Base-by-base conservation (phyloP, 495 filamentous ascomycete species). In the Annulohypoxylon moriforme region DNA sequence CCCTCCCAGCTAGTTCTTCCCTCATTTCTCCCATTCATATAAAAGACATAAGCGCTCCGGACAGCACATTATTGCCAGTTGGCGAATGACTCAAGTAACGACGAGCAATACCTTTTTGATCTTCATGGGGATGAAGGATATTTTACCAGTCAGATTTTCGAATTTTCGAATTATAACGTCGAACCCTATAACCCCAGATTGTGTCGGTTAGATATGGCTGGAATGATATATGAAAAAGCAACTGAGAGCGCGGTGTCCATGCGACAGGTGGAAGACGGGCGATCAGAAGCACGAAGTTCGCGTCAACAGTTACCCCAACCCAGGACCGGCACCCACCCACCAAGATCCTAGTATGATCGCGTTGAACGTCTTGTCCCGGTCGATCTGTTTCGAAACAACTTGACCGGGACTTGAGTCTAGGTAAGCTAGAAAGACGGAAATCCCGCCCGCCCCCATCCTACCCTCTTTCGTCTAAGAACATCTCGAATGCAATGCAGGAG, bases 361-460 rank as follows among this genome's bases (percentile, higher is more conserved):
- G 64, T 50, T 3, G 20, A 53, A 59, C 49, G 40, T 57, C 16
- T 47, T 33, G 44, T 56, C 53, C 64, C 64, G 60, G 69, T 34
- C 69, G 64, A 72, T 72, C 63, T 55, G 69, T 72, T 68, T 72
- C 69, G 64, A 72, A 72, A 72, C 69, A 72, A 64, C 18, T 59
- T 27, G 33, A 52, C 42, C 50, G 24, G 42, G 14, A 49, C 38
- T 40, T 50, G 1, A 31, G 5, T 57, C 52, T 13, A 20, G 25
- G 55, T 18, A 20, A 16, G 55, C 58, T 49, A 38, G 42, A 38
- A 47, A 27, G 46, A 34, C 47, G 25, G 16, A 27, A 27, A 55
- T 22, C 55, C 33, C 33, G 33, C 18, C 34, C 16, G 13, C 25
- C 22, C 34, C 46, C 58, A 16, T 22, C 38, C 24, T 62, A 38